A percentile compares a stretch with the other conserved stretches of the same genome.
These are phyloP conservation scores for Macadamia integrifolia DNA, from an alignment of 164 flowering plant species.

Conservation along the genomic window DNA sequence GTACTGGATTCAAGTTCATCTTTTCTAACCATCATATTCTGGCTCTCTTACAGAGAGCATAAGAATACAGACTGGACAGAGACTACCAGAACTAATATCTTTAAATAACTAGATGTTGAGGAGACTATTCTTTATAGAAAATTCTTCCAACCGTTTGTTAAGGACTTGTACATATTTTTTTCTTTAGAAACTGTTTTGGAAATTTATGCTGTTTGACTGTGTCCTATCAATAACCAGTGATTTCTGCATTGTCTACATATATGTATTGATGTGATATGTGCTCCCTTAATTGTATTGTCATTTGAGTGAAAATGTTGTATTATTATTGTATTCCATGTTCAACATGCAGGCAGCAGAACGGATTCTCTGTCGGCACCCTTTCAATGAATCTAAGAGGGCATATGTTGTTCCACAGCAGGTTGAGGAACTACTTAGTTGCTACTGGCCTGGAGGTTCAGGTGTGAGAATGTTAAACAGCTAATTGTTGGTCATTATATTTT, in stretches of 20 bases:
- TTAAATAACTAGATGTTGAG: too few relatives aligned
- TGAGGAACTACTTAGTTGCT: conserved; percentile 94
- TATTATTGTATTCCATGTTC: background rate
- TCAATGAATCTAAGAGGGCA: conserved; percentile 96
- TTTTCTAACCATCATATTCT: too few relatives aligned
- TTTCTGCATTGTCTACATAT: background rate
- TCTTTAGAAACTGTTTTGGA: background rate
- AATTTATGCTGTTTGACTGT: background rate
- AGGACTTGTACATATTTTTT: too few relatives aligned
- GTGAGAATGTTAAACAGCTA: conserved; percentile 3
- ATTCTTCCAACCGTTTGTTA: background rate
- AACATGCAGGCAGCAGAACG: conserved; percentile 65
- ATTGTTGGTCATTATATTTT: too few relatives aligned
- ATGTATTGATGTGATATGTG: background rate
- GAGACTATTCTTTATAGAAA: too few relatives aligned
- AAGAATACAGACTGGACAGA: too few relatives aligned
- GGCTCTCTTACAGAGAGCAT: too few relatives aligned
- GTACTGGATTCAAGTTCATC: too few relatives aligned
- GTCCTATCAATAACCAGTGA: background rate
- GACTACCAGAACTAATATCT: too few relatives aligned
- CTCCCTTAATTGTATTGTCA: background rate
- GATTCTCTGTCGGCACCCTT: conserved; percentile 93
- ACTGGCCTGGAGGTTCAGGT: conserved; percentile 92
- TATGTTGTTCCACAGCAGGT: conserved; percentile 93
- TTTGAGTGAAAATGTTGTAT: background rate